A percentile compares a stretch with the other conserved stretches of the same genome.
phyloP scores from a whole-genome alignment of 495 filamentous ascomycete species.

The Choiromyces venosus region DNA sequence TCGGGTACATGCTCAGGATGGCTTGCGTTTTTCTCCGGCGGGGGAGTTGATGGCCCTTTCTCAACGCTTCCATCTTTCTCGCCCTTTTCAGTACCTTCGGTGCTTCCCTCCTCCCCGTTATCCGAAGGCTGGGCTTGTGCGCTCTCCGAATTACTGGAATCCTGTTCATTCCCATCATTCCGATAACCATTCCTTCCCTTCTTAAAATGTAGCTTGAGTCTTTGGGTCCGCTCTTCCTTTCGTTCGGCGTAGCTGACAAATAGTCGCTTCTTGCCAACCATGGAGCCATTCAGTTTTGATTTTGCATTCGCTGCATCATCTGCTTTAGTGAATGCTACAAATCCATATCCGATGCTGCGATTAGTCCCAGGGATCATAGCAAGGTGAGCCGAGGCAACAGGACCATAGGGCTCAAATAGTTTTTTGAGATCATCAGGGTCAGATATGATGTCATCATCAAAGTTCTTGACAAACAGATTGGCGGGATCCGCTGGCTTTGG shows the following conservation, averaged over 20 bases:
- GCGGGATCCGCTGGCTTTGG: conserved; percentile 45
- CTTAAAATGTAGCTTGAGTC: conserved; percentile 25
- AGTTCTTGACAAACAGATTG: conserved; percentile 99
- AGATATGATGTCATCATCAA: conserved; percentile 46
- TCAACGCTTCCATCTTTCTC: background rate
- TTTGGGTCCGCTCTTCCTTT: conserved; percentile 41
- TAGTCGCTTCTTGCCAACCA: conserved; percentile 41
- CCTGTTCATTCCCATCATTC: background rate
- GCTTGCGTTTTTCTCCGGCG: background rate
- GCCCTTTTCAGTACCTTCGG: background rate
- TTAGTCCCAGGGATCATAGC: conserved; percentile 74
- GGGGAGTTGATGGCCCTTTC: background rate
- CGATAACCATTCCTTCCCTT: background rate
- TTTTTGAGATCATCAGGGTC: conserved; percentile 49
- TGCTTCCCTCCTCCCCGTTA: background rate
- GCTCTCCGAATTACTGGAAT: background rate
- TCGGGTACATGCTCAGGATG: background rate
- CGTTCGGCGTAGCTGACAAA: conserved; percentile 41
- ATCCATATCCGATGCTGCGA: conserved; percentile 96
- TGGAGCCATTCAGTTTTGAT: conserved; percentile 74
- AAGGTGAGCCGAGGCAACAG: conserved; percentile 89
- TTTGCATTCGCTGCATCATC: conserved; percentile 81
- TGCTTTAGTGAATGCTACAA: conserved; percentile 92
- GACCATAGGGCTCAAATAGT: conserved; percentile 82
- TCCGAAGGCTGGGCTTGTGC: background rate